These are phyloP conservation scores for Tetracladium setigerum DNA, from an alignment of 495 filamentous ascomycete species.

Conservation along the genomic window DNA sequence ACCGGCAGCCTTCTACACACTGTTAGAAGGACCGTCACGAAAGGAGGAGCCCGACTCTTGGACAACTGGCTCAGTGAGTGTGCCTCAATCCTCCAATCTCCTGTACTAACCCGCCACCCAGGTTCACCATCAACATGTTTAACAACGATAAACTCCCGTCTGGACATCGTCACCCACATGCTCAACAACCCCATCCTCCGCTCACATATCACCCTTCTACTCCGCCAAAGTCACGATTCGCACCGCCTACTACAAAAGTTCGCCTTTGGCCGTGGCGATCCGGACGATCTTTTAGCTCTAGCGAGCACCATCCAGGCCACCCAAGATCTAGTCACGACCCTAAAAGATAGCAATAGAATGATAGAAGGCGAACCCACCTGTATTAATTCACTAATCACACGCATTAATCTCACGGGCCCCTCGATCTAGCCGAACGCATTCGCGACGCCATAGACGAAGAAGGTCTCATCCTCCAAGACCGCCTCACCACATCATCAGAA, in stretches of 20 bases:
- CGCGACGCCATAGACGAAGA: constrained; percentile 85
- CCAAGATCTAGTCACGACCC: constrained; percentile 48
- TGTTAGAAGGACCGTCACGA: constrained; percentile 82
- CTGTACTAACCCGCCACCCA: not conserved
- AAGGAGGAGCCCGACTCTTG: constrained; percentile 78
- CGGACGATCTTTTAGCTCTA: constrained; percentile 84
- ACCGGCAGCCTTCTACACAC: constrained; percentile 84
- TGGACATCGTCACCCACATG: constrained; percentile 76
- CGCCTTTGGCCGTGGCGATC: constrained; percentile 79
- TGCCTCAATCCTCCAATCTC: constrained; percentile 23
- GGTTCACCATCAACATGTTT: constrained; percentile 76
- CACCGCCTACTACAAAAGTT: constrained; percentile 91
- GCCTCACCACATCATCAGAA: constrained; percentile 66
- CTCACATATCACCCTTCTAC: constrained; percentile 55
- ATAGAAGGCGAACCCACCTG: constrained; percentile 18
- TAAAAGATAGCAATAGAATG: constrained; percentile 11
- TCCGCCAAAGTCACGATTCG: constrained; percentile 75
- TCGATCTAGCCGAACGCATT: constrained; percentile 61
- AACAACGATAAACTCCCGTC: constrained; percentile 65
- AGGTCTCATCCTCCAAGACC: constrained; percentile 62
- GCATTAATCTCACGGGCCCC: constrained; percentile 60
- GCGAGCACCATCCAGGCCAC: constrained; percentile 77
- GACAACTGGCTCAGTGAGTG: constrained; percentile 66
- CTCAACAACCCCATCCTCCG: constrained; percentile 53
- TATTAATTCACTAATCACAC: constrained; percentile 46